Evolutionary conservation across 306 rosid genomes (phyloP), one percentile per base, ranked within the genome.

Genomic region (Parietaria judaica): DNA sequence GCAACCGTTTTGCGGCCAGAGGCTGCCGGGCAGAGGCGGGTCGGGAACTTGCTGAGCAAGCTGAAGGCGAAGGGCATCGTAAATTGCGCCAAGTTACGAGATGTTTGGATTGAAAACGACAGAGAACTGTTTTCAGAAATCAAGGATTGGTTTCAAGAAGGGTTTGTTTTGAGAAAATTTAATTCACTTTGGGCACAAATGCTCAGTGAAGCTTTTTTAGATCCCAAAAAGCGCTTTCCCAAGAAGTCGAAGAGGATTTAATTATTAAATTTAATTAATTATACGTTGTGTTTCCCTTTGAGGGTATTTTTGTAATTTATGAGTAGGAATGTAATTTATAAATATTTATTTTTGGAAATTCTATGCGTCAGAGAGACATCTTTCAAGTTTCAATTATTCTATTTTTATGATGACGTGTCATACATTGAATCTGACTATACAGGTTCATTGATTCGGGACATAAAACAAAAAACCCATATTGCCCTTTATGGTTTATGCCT

Each of bases 131-230:
- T 66, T 70, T 38, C 80, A 41, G 95, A 91, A 79, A 77, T 88
- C 53, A 53, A 75, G 81, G 89, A 72, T 69, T 88, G 95, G 95
- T 88, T 91, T 85, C 91, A 85, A 66, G 76, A 78, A 49, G 72
- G 80, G 70, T 91, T 76, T 71, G 53, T 11, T 8, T 83, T 59
- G 66, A 70, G 60, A 53, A 74, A 77, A 48, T 83, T 81, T 23
- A 67, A 74, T 51, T 55, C 58, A 39, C 71, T 83, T 59, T 91
- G 98, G 96, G 71, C 80, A 54, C 74, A 77, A 58, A 91, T 91
- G 92, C 89, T 64, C 4, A 45, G 36, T 8, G 95, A 91, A 67
- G 80, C 77, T 58, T 55, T 70, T 56, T 64, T 66, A 57, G 89
- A 80, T 61, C 77, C 80, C 31, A 64, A 69, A 74, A 66, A 83